Base-by-base conservation (phyloP, 768 basidiomycete species). In the Leccinum boreale region DNA sequence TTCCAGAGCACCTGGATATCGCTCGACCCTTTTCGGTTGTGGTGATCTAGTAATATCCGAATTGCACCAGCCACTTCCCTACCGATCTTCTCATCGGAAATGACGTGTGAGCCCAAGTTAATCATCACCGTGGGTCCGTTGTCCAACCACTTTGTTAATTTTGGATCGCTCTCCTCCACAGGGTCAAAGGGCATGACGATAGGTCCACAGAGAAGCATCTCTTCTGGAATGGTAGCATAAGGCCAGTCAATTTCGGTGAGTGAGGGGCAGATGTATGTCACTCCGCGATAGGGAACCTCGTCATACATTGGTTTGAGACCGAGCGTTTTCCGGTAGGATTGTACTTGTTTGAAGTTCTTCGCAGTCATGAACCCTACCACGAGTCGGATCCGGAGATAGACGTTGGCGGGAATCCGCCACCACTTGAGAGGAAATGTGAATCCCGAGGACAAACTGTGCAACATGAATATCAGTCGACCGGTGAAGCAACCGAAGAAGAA, bases 371-470 rank as follows among this genome's bases (percentile, higher is more conserved):
- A 3, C 17, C 2, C 10, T 6, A 29, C 23, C 19, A 28, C 4
- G 35, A 50, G 19, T 19, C 39, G 57, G 35, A 58, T 28, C 17
- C 10, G 12, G 21, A 56, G 55, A 35, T 59, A 59, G 11, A 44
- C 35, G 21, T 63, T 63, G 24, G 55, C 17, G 3, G 52, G 57
- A n/a, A 63, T 35, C 35, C 55, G 52, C 57, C 54, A 63, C 62
- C 61, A 63, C 21, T 63, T 53, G 17, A 63, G 54, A 2, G 62
- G 62, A 11, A 44, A 62, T 10, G 49, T 23, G 26, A 59, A 51
- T 14, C 62, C 62, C 4, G 62, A 63, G 19, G 57, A 50, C 1
- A 59, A 2, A 19, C 62, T 63, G 11, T n/a, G 19, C 36, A 39
- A n/a, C n/a, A 45, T 12, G 10, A 21, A 45, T 21, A 21, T 45